Evolutionary conservation across 805 yeast species (phyloP), one percentile per base, ranked within the genome.

Genomic region (Ogataea pilisensis): DNA sequence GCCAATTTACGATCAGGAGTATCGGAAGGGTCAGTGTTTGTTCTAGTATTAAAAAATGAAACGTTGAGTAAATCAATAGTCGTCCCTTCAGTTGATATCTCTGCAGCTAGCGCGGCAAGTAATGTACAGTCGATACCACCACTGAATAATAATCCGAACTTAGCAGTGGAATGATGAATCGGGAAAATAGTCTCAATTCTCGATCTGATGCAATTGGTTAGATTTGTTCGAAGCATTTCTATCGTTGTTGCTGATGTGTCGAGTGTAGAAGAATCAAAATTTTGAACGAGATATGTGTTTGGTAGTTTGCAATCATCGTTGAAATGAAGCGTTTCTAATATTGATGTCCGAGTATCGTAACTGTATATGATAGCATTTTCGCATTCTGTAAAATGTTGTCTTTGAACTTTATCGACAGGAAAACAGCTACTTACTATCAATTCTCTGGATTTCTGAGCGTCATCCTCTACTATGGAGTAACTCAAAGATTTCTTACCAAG

Each of bases 111-210:
- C 0, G 80, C 76, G 0, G 95, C 89, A 19, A 93, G 54, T 0
- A 91, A 63, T 0, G 97, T 82, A 60, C 99, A 93, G 56, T 93
- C 99, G 4, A 93, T 67, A 0, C 99, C 99, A 2, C 99, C 99
- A 33, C 96, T 87, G 56, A 90, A 93, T 25, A 93, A 62, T 0
- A 93, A 67, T 0, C 85, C 84, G 32, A 81, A 61, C 5, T 61
- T 60, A 1, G 67, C 58, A 32, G 60, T 60, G 0, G 58, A 48
- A 9, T 59, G 45, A 42, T 71, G 74, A 2, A 75, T 41, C 2
- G 93, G 90, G 43, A 72, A 73, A 5, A 85, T 82, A 0, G 85
- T 72, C 8, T 61, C 55, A n/a, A 80, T 73, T 43, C 93, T 65
- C n/a, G 67, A 55, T 1, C 48, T 35, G 2, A 81, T 76, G 1